These are phyloP conservation scores for Dalechampia spathulata DNA, from an alignment of 441 rosid genomes.

Conservation along the genomic window DNA sequence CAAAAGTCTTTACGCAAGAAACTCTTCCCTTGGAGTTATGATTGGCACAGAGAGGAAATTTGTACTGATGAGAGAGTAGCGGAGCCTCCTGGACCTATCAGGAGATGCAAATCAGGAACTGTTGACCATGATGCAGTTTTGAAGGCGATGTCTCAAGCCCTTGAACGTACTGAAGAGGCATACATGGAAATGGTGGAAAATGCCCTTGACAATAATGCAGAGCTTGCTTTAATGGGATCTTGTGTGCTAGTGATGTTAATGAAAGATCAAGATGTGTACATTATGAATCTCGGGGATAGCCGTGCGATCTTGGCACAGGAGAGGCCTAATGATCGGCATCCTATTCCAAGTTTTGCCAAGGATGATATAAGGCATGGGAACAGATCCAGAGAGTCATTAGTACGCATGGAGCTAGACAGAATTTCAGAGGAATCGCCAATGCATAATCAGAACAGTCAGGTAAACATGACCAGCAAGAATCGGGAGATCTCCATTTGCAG, in stretches of 20 bases:
- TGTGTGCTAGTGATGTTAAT: slow-evolving; percentile 83
- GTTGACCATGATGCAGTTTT: slow-evolving; percentile 69
- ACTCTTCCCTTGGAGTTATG: slow-evolving; percentile 93
- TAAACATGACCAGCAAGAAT: slow-evolving; percentile 67
- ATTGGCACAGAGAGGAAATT: slow-evolving; percentile 88
- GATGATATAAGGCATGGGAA: slow-evolving; percentile 65
- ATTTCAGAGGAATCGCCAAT: slow-evolving; percentile 96
- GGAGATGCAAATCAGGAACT: slow-evolving; percentile 77
- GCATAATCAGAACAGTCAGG: slow-evolving; percentile 67
- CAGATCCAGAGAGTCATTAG: slow-evolving; percentile 76
- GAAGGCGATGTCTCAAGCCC: slow-evolving; percentile 66
- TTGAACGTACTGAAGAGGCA: slow-evolving; percentile 74
- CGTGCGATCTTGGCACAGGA: slow-evolving; percentile 72
- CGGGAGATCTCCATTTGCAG: slow-evolving; percentile 80
- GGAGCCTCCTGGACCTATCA: slow-evolving; percentile 57
- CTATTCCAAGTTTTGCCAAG: slow-evolving; percentile 51
- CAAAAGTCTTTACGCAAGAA: slow-evolving; percentile 85
- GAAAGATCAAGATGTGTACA: slow-evolving; percentile 61
- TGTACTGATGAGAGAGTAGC: slow-evolving; percentile 53
- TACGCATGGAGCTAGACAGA: slow-evolving; percentile 88
- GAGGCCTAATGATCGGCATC: slow-evolving; percentile 75
- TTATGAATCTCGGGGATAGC: slow-evolving; percentile 86
- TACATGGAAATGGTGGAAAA: slow-evolving; percentile 88
- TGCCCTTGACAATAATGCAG: slow-evolving; percentile 96
- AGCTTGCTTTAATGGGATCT: slow-evolving; percentile 85